These are phyloP conservation scores for Lactarius indigo DNA, from an alignment of 768 basidiomycete genomes.

Conservation along the genomic window DNA sequence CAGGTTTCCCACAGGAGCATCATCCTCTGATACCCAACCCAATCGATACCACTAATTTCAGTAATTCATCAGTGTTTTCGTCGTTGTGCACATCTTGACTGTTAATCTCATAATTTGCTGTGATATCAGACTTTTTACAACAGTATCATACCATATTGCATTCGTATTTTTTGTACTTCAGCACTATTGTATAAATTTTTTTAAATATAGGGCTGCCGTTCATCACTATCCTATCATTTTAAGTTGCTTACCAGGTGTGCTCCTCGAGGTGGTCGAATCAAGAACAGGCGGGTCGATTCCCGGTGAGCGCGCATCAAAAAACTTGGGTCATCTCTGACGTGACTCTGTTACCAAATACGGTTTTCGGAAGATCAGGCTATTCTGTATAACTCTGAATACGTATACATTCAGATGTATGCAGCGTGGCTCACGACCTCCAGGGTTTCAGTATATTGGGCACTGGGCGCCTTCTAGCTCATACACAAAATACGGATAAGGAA, in stretches of 20 bases:
- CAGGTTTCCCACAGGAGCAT: slow-evolving; percentile 46
- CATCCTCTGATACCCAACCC: slow-evolving; percentile 45
- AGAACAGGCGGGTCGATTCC: not conserved
- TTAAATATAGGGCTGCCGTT: slow-evolving; percentile 13
- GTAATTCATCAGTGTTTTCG: slow-evolving; percentile 33
- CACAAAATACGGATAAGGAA: not conserved
- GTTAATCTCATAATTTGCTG: slow-evolving; percentile 19
- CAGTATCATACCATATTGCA: slow-evolving; percentile 23
- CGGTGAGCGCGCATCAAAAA: slow-evolving; percentile 21
- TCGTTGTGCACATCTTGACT: slow-evolving; percentile 15
- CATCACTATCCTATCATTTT: not conserved
- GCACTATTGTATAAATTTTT: slow-evolving; percentile 24
- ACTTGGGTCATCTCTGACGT: not conserved
- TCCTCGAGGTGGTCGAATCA: not conserved
- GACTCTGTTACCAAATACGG: slow-evolving; percentile 13
- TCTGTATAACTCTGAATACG: not conserved
- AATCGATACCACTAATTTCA: slow-evolving; percentile 49
- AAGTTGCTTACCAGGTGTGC: not conserved
- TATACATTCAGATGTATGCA: slow-evolving; percentile 9
- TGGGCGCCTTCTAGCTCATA: slow-evolving; percentile 5
- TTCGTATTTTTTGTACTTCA: slow-evolving; percentile 21
- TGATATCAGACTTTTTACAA: slow-evolving; percentile 19
- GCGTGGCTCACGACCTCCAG: slow-evolving; percentile 4
- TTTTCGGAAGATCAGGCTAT: not conserved
- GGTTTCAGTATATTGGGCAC: slow-evolving; percentile 9